phyloP scores from a whole-genome alignment of 306 rosid genomes.

The Lathyrus aphaca region DNA sequence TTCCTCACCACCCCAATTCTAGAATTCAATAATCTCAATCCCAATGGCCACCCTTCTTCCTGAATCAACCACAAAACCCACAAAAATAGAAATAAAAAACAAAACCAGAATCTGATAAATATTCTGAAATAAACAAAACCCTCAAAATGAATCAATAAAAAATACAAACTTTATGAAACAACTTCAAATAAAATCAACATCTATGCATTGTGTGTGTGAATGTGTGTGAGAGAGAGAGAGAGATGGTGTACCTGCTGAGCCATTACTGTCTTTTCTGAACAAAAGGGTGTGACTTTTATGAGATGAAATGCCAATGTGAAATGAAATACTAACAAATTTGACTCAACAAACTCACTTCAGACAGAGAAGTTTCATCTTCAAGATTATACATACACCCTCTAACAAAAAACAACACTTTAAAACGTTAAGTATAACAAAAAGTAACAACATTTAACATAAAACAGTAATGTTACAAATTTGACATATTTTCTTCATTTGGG shows the following conservation, averaged over 20 bases:
- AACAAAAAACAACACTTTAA: slow-evolving; percentile 27
- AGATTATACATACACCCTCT: slow-evolving; percentile 23
- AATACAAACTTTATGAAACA: slow-evolving; percentile 18
- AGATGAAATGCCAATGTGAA: slow-evolving; percentile 23
- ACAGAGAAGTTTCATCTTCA: slow-evolving; percentile 44
- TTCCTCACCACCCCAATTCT: slow-evolving; percentile 63
- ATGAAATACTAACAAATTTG: slow-evolving; percentile 32
- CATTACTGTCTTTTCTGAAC: slow-evolving; percentile 46
- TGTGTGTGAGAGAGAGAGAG: background rate
- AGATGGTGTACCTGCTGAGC: slow-evolving; percentile 57
- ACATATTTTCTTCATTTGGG: slow-evolving; percentile 14
- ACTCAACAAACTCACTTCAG: slow-evolving; percentile 38
- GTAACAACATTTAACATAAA: slow-evolving; percentile 24
- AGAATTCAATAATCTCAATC: slow-evolving; percentile 68
- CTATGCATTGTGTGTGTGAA: background rate
- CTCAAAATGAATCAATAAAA: slow-evolving; percentile 27
- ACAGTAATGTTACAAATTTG: slow-evolving; percentile 34
- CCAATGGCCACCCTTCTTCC: slow-evolving; percentile 93
- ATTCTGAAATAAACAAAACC: slow-evolving; percentile 12
- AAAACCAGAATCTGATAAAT: background rate
- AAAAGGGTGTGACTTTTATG: slow-evolving; percentile 10
- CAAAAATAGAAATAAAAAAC: background rate
- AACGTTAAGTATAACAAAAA: background rate
- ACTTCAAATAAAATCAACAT: slow-evolving; percentile 15
- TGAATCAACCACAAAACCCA: slow-evolving; percentile 37